phyloP scores from a whole-genome alignment of 2,329 filamentous ascomycete species.

The Thermomyces lanuginosus region DNA sequence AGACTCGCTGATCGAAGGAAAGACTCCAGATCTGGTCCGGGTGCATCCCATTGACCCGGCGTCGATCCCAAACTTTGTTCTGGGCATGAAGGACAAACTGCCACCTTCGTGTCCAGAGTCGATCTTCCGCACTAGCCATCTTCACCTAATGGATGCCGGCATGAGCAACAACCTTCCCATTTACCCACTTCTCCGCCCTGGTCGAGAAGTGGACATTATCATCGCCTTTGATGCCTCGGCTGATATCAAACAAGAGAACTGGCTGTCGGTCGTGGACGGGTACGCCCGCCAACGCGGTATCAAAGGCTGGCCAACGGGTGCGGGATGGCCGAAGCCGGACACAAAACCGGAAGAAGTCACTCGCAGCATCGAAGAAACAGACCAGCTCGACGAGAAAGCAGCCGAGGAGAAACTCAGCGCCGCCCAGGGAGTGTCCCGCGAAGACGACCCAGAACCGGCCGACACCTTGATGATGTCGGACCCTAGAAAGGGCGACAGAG shows the following conservation, averaged over 20 bases:
- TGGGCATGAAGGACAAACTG: slow-evolving; percentile 61
- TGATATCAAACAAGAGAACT: slow-evolving; percentile 86
- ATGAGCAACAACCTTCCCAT: slow-evolving; percentile 98
- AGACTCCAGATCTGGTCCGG: slow-evolving; percentile 70
- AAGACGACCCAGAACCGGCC: slow-evolving; percentile 1
- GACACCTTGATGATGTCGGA: slow-evolving; percentile 13
- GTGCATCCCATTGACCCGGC: slow-evolving; percentile 91
- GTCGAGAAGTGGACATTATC: slow-evolving; percentile 73
- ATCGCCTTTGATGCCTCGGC: slow-evolving; percentile 90
- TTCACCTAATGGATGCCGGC: slow-evolving; percentile 86
- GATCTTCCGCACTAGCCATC: slow-evolving; percentile 52
- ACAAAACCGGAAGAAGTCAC: slow-evolving; percentile 45
- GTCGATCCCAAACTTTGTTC: slow-evolving; percentile 73
- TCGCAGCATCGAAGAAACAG: slow-evolving; percentile 50
- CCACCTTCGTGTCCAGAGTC: slow-evolving; percentile 62
- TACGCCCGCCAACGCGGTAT: slow-evolving; percentile 81
- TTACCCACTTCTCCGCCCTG: slow-evolving; percentile 79
- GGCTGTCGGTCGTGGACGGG: slow-evolving; percentile 82
- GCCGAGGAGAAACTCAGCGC: slow-evolving; percentile 47
- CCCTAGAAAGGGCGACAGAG: slow-evolving; percentile 11
- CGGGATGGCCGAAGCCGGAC: slow-evolving; percentile 67
- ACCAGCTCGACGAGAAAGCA: slow-evolving; percentile 43
- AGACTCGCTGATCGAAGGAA: slow-evolving; percentile 66
- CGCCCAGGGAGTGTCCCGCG: slow-evolving; percentile 32
- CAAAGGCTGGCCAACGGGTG: slow-evolving; percentile 84